A percentile compares a stretch with the other conserved stretches of the same genome.
Conservation (phyloP, 495 filamentous ascomycete species). For the Xylaria intraflava region DNA sequence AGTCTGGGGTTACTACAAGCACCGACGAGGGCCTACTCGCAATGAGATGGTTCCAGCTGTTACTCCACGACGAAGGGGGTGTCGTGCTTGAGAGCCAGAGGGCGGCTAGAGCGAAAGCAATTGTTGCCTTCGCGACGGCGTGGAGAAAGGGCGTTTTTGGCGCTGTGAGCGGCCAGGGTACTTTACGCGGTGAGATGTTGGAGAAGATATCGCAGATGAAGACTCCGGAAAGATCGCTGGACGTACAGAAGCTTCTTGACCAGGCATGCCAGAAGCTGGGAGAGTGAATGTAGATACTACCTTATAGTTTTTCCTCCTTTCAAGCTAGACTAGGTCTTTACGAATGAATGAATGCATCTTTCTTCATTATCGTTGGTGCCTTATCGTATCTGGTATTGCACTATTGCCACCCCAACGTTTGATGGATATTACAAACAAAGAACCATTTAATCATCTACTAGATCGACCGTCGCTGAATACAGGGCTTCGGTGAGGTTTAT, state of each 20-base stretch:
- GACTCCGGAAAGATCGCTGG: slow-evolving; percentile 34
- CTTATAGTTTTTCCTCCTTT: background rate
- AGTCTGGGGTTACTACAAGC: background rate
- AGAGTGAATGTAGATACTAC: background rate
- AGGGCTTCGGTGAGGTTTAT: too few relatives aligned
- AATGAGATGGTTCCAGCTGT: slow-evolving; percentile 31
- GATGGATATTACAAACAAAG: too few relatives aligned
- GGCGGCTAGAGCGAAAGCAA: slow-evolving; percentile 31
- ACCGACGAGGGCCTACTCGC: slow-evolving; percentile 15
- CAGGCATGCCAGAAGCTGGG: slow-evolving; percentile 9
- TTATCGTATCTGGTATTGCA: too few relatives aligned
- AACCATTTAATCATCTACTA: too few relatives aligned
- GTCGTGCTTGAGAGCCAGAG: slow-evolving; percentile 35
- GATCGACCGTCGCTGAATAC: too few relatives aligned
- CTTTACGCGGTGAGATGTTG: slow-evolving; percentile 11
- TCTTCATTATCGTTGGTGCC: too few relatives aligned
- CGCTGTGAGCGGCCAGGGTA: slow-evolving; percentile 5
- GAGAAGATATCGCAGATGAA: slow-evolving; percentile 24
- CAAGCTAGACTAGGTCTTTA: background rate
- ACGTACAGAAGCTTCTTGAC: slow-evolving; percentile 33
- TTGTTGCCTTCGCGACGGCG: slow-evolving; percentile 24
- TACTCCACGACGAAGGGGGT: slow-evolving; percentile 32
- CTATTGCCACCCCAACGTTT: too few relatives aligned
- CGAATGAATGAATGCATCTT: too few relatives aligned
- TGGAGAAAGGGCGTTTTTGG: slow-evolving; percentile 28